Evolutionary conservation across 306 rosid genomes (phyloP), one percentile per base, ranked within the genome.

Genomic region (Fragaria nilgerrensis): DNA sequence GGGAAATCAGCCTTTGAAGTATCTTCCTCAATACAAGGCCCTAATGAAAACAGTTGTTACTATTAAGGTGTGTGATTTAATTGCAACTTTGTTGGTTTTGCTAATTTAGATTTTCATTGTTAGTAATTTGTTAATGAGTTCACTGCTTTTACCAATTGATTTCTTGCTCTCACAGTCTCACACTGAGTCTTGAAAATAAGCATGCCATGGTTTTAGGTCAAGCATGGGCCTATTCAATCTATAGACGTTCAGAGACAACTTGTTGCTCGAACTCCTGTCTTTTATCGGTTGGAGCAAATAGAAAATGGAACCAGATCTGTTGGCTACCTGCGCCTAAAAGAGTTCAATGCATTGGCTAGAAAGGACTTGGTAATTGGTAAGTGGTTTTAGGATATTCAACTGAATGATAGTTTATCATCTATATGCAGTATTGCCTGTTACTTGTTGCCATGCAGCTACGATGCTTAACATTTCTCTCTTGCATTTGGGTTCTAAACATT

Each of bases 321-420:
- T 76, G 98, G 98, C 61, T 95, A 95, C 83, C 74, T 90, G 65
- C 96, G 91, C 62, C 89, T 95, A 53, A 95, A 92, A 85, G 98
- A 95, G 92, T 92, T 95, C 85, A 95, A 95, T 88, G 96, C 96
- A 66, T 87, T 95, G 90, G 98, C 98, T 59, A 88, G 86, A 88
- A 95, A 95, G 82, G 96, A 95, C 87, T 83, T 90, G 83, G 89
- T 78, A 65, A 92, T 66, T n/a, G 98, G 98, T 95, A 80, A 80
- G 69, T 79, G 17, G 49, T 23, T 85, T 72, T 77, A 75, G 48
- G 11, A 32, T 72, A 72, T 74, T 76, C 7, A 63, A 68, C 41
- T 17, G n/a, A 58, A n/a, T 73, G 8, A 19, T 50, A 23, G 22
- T 4, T 22, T 25, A 47, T 16, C 48, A 56, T 52, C n/a, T 20